These are phyloP conservation scores for Pythium grandisporangium DNA, from an alignment of 352 stramenopile genomes.

Conservation along the genomic window DNA sequence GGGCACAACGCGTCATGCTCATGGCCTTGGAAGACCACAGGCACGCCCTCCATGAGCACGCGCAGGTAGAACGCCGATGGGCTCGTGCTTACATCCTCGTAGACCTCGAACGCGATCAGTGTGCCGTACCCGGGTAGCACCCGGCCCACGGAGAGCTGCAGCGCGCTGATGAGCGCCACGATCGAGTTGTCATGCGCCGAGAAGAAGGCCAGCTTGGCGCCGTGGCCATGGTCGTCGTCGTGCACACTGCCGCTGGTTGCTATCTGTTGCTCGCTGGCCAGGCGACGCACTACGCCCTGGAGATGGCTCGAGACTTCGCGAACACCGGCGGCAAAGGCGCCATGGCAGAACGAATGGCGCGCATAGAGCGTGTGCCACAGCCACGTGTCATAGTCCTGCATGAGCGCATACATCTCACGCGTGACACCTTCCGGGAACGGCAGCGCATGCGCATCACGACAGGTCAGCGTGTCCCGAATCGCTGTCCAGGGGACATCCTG, in stretches of 20 bases:
- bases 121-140: conserved; percentile 62
- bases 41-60: conserved; percentile 46
- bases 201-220: conserved; percentile 66
- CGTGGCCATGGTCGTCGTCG: too few species aligned
- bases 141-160: conserved; percentile 52
- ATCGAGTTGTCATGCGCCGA: conserved; percentile 83
- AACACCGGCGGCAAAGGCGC: conserved; percentile 55
- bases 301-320: conserved; percentile 44
- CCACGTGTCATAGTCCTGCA: conserved; percentile 69
- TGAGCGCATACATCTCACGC: conserved; percentile 38
- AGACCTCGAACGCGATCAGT: conserved; percentile 62
- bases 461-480: conserved; percentile 60
- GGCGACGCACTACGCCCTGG: conserved; percentile 24
- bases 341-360: conserved; percentile 44
- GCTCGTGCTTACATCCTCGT: conserved; percentile 29
- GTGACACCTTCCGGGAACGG: conserved; percentile 64
- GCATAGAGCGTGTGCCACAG: conserved; percentile 74
- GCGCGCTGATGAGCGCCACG: conserved; percentile 55
- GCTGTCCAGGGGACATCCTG: conserved; percentile 61
- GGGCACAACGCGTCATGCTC: conserved; percentile 41
- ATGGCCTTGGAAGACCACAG: conserved; percentile 41
- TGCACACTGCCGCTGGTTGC: conserved; percentile 15
- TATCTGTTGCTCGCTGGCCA: background rate
- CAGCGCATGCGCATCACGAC: conserved; percentile 43
- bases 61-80: conserved; percentile 51